Percentiles rank a stretch among this genome's conserved stretches.
Conservation (phyloP, 176 grass and related monocot genomes). For the Lolium perenne region DNA sequence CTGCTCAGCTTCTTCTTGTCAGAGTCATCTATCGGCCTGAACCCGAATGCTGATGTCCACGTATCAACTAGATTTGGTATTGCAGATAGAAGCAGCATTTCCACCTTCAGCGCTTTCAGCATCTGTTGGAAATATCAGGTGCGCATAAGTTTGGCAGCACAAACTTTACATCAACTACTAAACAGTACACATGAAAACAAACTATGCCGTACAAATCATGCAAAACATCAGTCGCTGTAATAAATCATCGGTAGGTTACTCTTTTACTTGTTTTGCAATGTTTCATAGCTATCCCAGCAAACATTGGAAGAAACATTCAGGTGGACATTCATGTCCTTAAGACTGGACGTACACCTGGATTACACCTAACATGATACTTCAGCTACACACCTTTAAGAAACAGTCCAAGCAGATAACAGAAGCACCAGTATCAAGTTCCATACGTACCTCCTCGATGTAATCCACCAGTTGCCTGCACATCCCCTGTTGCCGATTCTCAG, state of each 20-base stretch:
- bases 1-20: conserved; percentile 71
- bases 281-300: not conserved
- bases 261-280: not conserved
- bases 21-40: conserved; percentile 51
- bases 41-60: conserved; percentile 74
- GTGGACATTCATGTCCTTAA: conserved; percentile 26
- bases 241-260: too few relatives aligned
- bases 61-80: conserved; percentile 67
- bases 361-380: conserved; percentile 24
- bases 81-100: conserved; percentile 71
- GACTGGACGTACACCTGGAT: not conserved
- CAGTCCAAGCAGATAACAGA: not conserved
- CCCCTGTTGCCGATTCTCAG: conserved; percentile 68
- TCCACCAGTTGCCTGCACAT: conserved; percentile 77
- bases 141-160: conserved; percentile 4
- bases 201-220: not conserved
- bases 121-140: conserved; percentile 44
- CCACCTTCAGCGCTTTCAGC: conserved; percentile 74
- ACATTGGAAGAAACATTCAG: conserved; percentile 13
- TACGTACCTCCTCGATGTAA: conserved; percentile 73
- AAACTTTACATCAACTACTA: not conserved
- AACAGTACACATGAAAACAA: not conserved
- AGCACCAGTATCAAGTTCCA: conserved; percentile 1
- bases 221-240: too few relatives aligned
- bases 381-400: not conserved